Percentiles rank a stretch among this genome's conserved stretches.
Conservation (phyloP, 2,329 filamentous ascomycete species). For the Epichloe sibirici region DNA sequence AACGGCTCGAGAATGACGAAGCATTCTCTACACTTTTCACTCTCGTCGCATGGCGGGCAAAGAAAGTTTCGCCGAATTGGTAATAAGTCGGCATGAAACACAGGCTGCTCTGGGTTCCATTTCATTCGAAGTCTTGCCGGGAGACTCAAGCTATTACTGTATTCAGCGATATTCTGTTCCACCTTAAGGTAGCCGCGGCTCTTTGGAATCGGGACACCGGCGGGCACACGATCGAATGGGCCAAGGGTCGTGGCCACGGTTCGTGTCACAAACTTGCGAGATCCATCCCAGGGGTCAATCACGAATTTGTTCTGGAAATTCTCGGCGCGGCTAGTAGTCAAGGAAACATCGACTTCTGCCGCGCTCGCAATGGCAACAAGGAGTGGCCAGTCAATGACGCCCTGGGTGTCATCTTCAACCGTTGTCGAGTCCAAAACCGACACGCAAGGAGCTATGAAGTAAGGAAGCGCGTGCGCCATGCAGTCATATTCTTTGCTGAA, state of each 20-base stretch:
- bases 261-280: conserved; percentile 46
- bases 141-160: conserved; percentile 64
- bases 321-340: not conserved
- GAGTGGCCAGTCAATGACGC: conserved; percentile 48
- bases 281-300: conserved; percentile 48
- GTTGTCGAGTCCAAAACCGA: not conserved
- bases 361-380: conserved; percentile 33
- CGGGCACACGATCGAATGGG: conserved; percentile 53
- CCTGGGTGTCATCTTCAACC: not conserved
- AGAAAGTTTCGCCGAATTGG: conserved; percentile 73
- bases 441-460: conserved; percentile 60
- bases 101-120: conserved; percentile 63
- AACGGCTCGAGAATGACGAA: conserved; percentile 69
- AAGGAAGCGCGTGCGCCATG: conserved; percentile 54
- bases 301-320: conserved; percentile 39
- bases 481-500: conserved; percentile 79
- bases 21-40: conserved; percentile 33
- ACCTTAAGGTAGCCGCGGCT: conserved; percentile 29
- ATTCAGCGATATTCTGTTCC: conserved; percentile 61
- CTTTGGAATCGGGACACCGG: conserved; percentile 34
- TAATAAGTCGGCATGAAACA: conserved; percentile 63
- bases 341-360: conserved; percentile 11
- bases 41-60: conserved; percentile 47
- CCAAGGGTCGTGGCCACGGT: conserved; percentile 44
- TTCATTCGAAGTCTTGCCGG: conserved; percentile 37